Percentiles rank a stretch among this genome's conserved stretches.
phyloP scores from a whole-genome alignment of 306 rosid species.

The apple (Malus domestica) region ASM211411v1 NC_041795.1:31840001-31840500 shows the following conservation, averaged over 20 bases:
- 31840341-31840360: too few species aligned
- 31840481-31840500: neutral
- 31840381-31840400: too few species aligned
- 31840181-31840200: neutral
- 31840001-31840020: too few species aligned
- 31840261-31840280: neutral
- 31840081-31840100: too few species aligned
- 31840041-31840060: neutral
- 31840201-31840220: neutral
- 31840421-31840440: too few species aligned
- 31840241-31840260: neutral
- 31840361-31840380: too few species aligned
- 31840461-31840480: neutral
- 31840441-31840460: too few species aligned
- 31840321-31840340: too few species aligned
- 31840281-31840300: neutral
- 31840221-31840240: neutral
- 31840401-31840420: too few species aligned
- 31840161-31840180: neutral
- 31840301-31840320: too few species aligned
- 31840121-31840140: neutral
- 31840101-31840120: neutral
- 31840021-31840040: neutral
- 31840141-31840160: neutral
- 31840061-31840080: too few species aligned